These are phyloP conservation scores for Harringtonia lauricola DNA, from an alignment of 2,329 filamentous ascomycete genomes.

Conservation along the genomic window DNA sequence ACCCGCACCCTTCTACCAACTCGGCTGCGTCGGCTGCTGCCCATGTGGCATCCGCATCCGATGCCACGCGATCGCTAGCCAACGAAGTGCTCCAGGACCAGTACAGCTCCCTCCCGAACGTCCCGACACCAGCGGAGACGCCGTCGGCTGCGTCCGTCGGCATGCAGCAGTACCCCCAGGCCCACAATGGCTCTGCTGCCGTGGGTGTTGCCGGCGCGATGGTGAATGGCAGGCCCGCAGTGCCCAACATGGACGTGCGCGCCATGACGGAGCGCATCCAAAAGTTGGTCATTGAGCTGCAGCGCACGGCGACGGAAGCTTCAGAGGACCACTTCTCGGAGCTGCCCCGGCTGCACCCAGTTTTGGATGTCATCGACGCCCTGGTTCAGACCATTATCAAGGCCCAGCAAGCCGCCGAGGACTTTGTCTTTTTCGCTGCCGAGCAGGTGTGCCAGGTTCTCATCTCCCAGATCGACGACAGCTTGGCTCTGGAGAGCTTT, in stretches of 20 bases:
- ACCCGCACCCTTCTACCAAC: slow-evolving; percentile 43
- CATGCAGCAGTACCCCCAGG: slow-evolving; percentile 42
- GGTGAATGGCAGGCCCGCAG: slow-evolving; percentile 39
- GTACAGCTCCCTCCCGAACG: slow-evolving; percentile 42
- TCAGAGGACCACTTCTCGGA: slow-evolving; percentile 49
- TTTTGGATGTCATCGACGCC: slow-evolving; percentile 52
- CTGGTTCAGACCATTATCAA: slow-evolving; percentile 53
- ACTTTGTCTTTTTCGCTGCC: slow-evolving; percentile 46
- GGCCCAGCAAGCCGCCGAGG: slow-evolving; percentile 48
- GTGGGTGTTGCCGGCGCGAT: slow-evolving; percentile 14
- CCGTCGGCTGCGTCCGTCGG: slow-evolving; percentile 42
- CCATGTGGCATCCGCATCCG: slow-evolving; percentile 48
- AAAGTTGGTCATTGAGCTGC: slow-evolving; percentile 47
- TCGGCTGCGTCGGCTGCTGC: slow-evolving; percentile 32
- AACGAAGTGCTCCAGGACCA: slow-evolving; percentile 55
- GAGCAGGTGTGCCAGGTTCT: slow-evolving; percentile 48
- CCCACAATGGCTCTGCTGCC: slow-evolving; percentile 26
- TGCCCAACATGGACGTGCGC: slow-evolving; percentile 37
- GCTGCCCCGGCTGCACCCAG: slow-evolving; percentile 44
- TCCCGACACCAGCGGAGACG: slow-evolving; percentile 50
- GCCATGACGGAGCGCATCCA: slow-evolving; percentile 42
- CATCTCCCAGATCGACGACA: slow-evolving; percentile 41
- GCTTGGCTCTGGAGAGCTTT: slow-evolving; percentile 47
- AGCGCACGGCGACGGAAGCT: slow-evolving; percentile 39
- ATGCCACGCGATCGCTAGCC: slow-evolving; percentile 48